Conservation (phyloP, 805 yeast genomes). For the Candida methanosorbosa region DNA sequence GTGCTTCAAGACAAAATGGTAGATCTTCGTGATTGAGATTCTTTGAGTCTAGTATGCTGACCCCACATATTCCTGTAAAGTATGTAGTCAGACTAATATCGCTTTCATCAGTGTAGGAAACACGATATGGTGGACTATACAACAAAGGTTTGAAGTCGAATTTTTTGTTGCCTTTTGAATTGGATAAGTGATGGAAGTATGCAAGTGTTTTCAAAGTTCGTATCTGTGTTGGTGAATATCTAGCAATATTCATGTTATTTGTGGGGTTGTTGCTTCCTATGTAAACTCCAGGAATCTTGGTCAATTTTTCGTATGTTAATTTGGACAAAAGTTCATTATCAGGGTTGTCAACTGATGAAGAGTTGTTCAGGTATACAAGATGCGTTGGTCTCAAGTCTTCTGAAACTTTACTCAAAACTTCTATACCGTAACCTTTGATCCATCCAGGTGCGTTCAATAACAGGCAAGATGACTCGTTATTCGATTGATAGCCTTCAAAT, state of each 20-base stretch:
- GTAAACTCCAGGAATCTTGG: conserved; percentile 27
- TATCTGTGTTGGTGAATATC: conserved; percentile 42
- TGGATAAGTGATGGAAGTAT: conserved; percentile 40
- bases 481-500: not conserved
- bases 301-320: conserved; percentile 14
- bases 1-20: conserved; percentile 29
- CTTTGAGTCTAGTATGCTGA: conserved; percentile 25
- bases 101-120: conserved; percentile 25
- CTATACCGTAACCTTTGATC: conserved; percentile 82
- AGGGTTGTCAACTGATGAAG: conserved; percentile 22
- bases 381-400: conserved; percentile 41
- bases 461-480: conserved; percentile 27
- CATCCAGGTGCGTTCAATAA: conserved; percentile 83
- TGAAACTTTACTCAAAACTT: conserved; percentile 45
- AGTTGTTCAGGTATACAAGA: conserved; percentile 45
- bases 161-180: conserved; percentile 3
- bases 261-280: conserved; percentile 16
- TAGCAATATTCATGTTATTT: conserved; percentile 11
- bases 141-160: conserved; percentile 38
- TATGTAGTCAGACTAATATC: not conserved
- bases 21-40: conserved; percentile 26
- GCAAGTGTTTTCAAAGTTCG: conserved; percentile 42
- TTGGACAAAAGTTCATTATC: conserved; percentile 20
- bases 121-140: conserved; percentile 28
- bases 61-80: conserved; percentile 18